Base-by-base conservation (phyloP, 2,329 filamentous ascomycete species). In the Lasiodiplodia citricola region DNA sequence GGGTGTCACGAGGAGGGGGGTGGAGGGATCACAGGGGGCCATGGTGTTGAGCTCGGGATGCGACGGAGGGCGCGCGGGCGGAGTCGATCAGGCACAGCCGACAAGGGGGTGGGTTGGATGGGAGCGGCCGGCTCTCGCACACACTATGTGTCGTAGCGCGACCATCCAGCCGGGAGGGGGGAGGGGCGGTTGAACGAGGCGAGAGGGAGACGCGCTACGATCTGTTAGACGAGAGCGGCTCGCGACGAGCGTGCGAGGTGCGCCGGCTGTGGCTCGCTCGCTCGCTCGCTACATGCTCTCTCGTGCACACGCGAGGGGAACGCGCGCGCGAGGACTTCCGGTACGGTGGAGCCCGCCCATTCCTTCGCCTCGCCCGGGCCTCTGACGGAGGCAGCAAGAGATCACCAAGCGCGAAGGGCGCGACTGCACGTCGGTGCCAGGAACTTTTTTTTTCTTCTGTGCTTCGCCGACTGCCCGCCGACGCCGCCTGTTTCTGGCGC, bases 51-150 rank as follows among this genome's bases (percentile, higher is more conserved):
- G 23, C 4, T 38, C 55, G 31, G 18, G 55, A 31, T 21, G 55
- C 6, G 52, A n/a, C 23, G 52, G 50, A 18, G 50, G 8, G 28
- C 23, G 52, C 52, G 21, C 37, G 58, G 23, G 18, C 58, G 57
- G 57, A 50, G 44, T 21, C 57, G 58, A 63, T 63, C 60, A 64
- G 60, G 60, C 60, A 64, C 47, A 35, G 31, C 31, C 31, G 31
- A 35, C 31, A 52, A 64, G 44, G 44, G 60, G 44, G 44, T 11
- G 28, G 25, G 28, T 21, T 52, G 44, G 44, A 47, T 21, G 44
- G 44, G 44, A 47, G 44, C 31, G 31, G 31, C 31, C 31, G 31
- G 31, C 31, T 35, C 31, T 35, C 31, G 31, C 31, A 47, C 38
- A 58, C 56, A 44, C 56, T 58, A 58, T 6, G 37, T 10, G 38